Conservation (phyloP, 2,329 filamentous ascomycete species). For the Davidsoniella virescens region DNA sequence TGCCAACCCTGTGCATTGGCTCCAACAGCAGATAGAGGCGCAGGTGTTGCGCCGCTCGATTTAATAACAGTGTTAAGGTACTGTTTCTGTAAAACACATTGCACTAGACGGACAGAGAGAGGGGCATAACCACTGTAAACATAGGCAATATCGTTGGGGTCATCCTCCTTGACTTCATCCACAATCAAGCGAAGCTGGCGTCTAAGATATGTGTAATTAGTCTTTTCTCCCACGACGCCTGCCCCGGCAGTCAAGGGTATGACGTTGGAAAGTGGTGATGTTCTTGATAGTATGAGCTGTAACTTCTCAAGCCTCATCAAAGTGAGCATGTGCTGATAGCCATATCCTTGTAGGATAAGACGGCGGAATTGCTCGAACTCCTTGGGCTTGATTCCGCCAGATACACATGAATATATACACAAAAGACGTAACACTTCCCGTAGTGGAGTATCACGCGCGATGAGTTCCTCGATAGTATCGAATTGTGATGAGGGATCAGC, state of each 20-base stretch:
- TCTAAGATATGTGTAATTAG: slow-evolving; percentile 78
- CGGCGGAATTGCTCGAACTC: slow-evolving; percentile 84
- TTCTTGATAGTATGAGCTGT: slow-evolving; percentile 63
- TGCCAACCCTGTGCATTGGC: slow-evolving; percentile 62
- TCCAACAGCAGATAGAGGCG: slow-evolving; percentile 25
- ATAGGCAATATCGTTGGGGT: slow-evolving; percentile 91
- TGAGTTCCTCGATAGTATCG: slow-evolving; percentile 85
- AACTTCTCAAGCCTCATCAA: slow-evolving; percentile 78
- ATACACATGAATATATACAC: slow-evolving; percentile 81
- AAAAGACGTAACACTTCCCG: slow-evolving; percentile 69
- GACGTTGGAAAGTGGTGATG: slow-evolving; percentile 63
- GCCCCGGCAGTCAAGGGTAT: slow-evolving; percentile 53
- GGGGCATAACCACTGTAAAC: slow-evolving; percentile 96
- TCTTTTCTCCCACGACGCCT: slow-evolving; percentile 48
- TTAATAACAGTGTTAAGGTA: slow-evolving; percentile 57
- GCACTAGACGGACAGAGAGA: slow-evolving; percentile 75
- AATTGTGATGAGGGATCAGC: slow-evolving; percentile 79
- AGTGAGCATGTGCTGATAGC: slow-evolving; percentile 85
- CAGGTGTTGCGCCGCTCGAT: slow-evolving; percentile 32
- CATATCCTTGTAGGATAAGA: slow-evolving; percentile 79
- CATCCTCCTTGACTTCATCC: slow-evolving; percentile 89
- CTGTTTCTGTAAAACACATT: slow-evolving; percentile 83
- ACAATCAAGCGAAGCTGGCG: slow-evolving; percentile 80
- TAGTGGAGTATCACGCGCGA: slow-evolving; percentile 68
- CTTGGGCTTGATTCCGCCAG: slow-evolving; percentile 71